Evolutionary conservation across 2,329 filamentous ascomycete genomes (phyloP).

Genomic region (Pleurostoma richardsiae): DNA sequence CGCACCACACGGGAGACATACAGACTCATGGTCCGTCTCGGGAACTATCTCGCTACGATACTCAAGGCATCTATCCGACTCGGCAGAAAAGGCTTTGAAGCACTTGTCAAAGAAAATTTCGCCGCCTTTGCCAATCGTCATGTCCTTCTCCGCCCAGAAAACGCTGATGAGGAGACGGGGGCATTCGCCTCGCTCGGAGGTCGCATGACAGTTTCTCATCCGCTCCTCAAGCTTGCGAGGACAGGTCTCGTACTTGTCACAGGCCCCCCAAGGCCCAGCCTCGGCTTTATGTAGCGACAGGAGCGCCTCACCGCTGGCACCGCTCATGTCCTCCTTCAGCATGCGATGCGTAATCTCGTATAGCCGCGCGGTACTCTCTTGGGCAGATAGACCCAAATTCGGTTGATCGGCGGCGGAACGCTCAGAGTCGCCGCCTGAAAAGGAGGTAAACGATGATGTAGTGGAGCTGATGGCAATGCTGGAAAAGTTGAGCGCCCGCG

Average conservation of each 20-base stretch:
- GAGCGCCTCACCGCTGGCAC: conserved; percentile 19
- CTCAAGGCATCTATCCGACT: background rate
- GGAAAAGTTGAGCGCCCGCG: conserved; percentile 12
- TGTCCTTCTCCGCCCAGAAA: conserved; percentile 5
- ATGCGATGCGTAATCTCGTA: conserved; percentile 7
- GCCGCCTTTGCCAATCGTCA: conserved; percentile 4
- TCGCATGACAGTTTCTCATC: background rate
- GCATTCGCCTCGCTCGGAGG: background rate
- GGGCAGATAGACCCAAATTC: background rate
- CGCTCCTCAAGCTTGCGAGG: background rate
- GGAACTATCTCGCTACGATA: conserved; percentile 2
- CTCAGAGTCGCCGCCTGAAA: background rate
- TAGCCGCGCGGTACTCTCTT: conserved; percentile 2
- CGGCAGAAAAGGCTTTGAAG: background rate
- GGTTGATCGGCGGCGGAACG: background rate
- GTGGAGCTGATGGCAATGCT: conserved; percentile 6
- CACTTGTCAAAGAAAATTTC: conserved; percentile 5
- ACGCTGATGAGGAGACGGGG: background rate
- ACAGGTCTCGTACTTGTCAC: conserved; percentile 5
- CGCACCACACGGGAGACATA: conserved; percentile 1
- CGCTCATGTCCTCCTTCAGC: conserved; percentile 16
- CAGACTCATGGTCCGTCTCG: conserved; percentile 3
- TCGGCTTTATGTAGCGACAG: conserved; percentile 15
- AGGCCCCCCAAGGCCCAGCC: conserved; percentile 8
- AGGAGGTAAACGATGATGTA: conserved; percentile 3